Percentiles rank a stretch among this genome's conserved stretches.
phyloP scores from a whole-genome alignment of 371 early-diverging fungal species.

The Mortierella sp. region DNA sequence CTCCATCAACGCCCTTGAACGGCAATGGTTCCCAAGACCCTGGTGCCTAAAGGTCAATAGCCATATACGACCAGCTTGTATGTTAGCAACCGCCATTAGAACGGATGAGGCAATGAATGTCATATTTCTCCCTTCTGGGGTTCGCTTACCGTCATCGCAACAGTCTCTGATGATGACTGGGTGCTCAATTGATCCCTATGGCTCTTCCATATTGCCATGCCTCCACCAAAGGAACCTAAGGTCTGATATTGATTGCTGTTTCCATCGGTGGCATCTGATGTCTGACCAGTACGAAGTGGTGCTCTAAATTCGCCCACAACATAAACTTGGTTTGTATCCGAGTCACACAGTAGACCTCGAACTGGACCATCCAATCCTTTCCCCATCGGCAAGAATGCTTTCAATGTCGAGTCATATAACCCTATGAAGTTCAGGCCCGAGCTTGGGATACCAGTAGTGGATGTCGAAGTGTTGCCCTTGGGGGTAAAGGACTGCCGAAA shows the following conservation, averaged over 20 bases:
- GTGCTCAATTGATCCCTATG: background rate
- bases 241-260: constrained; percentile 30
- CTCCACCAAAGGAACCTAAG: constrained; percentile 63
- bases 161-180: background rate
- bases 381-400: constrained; percentile 56
- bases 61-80: no score
- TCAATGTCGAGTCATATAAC: constrained; percentile 57
- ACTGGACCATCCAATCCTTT: constrained; percentile 81
- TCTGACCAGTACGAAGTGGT: constrained; percentile 24
- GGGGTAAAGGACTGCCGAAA: constrained; percentile 39
- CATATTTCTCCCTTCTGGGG: background rate
- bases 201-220: constrained; percentile 65
- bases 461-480: background rate
- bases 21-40: constrained; percentile 61
- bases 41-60: no score
- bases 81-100: no score
- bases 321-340: constrained; percentile 55
- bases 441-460: constrained; percentile 19
- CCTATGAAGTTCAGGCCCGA: constrained; percentile 65
- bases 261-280: constrained; percentile 1
- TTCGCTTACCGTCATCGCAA: background rate
- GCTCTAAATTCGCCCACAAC: constrained; percentile 66
- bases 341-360: constrained; percentile 71
- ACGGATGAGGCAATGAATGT: no score
- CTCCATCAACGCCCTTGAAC: constrained; percentile 73